Percentiles rank a stretch among this genome's conserved stretches.
phyloP scores from a whole-genome alignment of 2,329 filamentous ascomycete genomes.

The Xylariaceae sp. region DNA sequence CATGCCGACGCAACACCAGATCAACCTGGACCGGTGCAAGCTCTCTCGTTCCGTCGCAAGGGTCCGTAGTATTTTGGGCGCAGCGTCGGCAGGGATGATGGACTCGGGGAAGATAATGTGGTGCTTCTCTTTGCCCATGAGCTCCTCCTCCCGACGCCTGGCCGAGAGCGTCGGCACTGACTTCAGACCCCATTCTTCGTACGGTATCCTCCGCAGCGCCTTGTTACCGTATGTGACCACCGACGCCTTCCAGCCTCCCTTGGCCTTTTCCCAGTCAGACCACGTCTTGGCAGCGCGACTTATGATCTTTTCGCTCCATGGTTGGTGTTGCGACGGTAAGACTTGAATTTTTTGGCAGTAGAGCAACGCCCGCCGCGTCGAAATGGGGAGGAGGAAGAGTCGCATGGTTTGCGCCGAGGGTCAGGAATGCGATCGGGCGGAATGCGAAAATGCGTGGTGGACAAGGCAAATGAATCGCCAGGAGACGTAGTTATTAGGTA shows the following conservation, averaged over 20 bases:
- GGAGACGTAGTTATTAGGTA: neutral
- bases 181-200: conserved; percentile 97
- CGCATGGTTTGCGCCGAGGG: conserved; percentile 57
- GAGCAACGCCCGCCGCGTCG: conserved; percentile 81
- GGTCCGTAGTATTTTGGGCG: conserved; percentile 59
- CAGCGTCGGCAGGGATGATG: conserved; percentile 59
- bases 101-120: conserved; percentile 72
- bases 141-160: conserved; percentile 58
- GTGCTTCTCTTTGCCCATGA: conserved; percentile 58
- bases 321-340: conserved; percentile 47
- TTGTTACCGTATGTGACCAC: conserved; percentile 83
- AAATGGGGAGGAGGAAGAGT: conserved; percentile 88
- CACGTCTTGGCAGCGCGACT: conserved; percentile 70
- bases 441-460: neutral
- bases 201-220: conserved; percentile 80
- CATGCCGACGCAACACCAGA: conserved; percentile 77
- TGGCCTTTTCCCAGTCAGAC: conserved; percentile 80
- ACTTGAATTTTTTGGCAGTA: conserved; percentile 76
- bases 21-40: conserved; percentile 69
- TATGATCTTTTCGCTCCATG: conserved; percentile 63
- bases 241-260: conserved; percentile 80
- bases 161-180: conserved; percentile 78
- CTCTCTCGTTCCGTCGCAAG: conserved; percentile 76
- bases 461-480: neutral
- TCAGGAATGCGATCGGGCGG: neutral